A percentile compares a stretch with the other conserved stretches of the same genome.
phyloP scores from a whole-genome alignment of 2,329 filamentous ascomycete genomes.

The Alternaria brassicae region DNA sequence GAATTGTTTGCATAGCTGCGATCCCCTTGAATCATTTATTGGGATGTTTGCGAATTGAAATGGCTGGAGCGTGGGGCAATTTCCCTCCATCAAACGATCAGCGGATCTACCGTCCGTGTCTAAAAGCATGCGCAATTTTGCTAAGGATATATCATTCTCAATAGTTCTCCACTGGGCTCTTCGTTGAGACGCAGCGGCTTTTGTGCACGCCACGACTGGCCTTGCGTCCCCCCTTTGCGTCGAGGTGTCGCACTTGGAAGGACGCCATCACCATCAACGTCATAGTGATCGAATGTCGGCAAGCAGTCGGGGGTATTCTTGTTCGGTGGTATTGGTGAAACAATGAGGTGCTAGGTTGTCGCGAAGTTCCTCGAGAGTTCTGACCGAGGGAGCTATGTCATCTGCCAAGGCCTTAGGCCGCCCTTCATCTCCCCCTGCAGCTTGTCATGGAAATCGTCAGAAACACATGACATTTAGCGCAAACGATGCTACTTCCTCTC shows the following conservation, averaged over 20 bases:
- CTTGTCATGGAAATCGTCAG: background rate
- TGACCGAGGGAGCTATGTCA: background rate
- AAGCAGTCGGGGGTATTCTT: background rate
- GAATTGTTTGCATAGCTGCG: constrained; percentile 4
- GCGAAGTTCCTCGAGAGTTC: background rate
- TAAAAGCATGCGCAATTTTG: background rate
- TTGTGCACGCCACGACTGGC: background rate
- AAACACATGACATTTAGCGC: constrained; percentile 1
- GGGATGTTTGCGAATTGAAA: constrained; percentile 15
- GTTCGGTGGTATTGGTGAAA: constrained; percentile 9
- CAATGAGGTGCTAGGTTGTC: constrained; percentile 4
- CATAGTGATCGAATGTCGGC: background rate
- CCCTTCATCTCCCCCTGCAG: constrained; percentile 12
- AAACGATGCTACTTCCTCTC: background rate
- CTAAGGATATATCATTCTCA: background rate
- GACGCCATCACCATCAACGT: background rate
- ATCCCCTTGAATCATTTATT: constrained; percentile 1
- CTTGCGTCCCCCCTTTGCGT: accelerated
- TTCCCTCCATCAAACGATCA: constrained; percentile 5
- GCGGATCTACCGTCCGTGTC: constrained; percentile 9
- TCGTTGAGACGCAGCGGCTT: background rate
- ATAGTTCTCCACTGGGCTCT: background rate
- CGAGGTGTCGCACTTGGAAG: too few species aligned
- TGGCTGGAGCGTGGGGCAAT: constrained; percentile 24
- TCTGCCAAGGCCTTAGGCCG: constrained; percentile 11